These are phyloP conservation scores for Apocynum venetum DNA, from an alignment of 257 asterid species.

Conservation along the genomic window DNA sequence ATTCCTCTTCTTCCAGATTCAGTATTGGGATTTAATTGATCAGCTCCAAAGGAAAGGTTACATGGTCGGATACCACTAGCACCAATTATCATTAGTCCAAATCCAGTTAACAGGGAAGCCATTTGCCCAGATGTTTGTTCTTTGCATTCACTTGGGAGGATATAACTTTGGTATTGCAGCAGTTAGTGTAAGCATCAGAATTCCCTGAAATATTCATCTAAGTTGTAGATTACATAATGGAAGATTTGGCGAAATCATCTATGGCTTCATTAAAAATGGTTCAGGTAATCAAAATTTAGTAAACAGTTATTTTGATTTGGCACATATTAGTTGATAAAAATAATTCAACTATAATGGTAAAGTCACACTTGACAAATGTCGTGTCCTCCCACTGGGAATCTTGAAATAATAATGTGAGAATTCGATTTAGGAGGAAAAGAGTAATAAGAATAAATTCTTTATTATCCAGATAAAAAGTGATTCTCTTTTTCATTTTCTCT, in stretches of 20 bases:
- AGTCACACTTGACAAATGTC: too few relatives aligned
- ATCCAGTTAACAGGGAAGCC: constrained; percentile 44
- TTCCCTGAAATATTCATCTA: constrained; percentile 36
- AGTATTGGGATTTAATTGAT: constrained; percentile 69
- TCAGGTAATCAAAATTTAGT: too few relatives aligned
- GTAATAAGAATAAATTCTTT: too few relatives aligned
- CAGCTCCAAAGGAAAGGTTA: constrained; percentile 77
- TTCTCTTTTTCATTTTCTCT: too few relatives aligned
- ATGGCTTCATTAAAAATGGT: too few relatives aligned
- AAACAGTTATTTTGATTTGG: too few relatives aligned
- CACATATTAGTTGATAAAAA: too few relatives aligned
- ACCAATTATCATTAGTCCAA: constrained; percentile 52
- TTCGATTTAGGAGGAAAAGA: too few relatives aligned
- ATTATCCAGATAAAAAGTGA: too few relatives aligned
- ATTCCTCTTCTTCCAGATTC: constrained; percentile 59
- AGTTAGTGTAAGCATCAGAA: constrained; percentile 52
- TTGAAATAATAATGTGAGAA: too few relatives aligned
- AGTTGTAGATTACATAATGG: background rate
- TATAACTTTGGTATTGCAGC: constrained; percentile 52
- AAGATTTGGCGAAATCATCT: background rate
- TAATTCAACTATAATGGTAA: too few relatives aligned
- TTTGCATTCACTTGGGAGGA: constrained; percentile 53
- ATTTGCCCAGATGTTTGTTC: constrained; percentile 54
- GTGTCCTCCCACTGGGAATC: too few relatives aligned
- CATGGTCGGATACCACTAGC: constrained; percentile 75